Conservation (phyloP, 139 green algal species). For the Penium margaritaceum region DNA sequence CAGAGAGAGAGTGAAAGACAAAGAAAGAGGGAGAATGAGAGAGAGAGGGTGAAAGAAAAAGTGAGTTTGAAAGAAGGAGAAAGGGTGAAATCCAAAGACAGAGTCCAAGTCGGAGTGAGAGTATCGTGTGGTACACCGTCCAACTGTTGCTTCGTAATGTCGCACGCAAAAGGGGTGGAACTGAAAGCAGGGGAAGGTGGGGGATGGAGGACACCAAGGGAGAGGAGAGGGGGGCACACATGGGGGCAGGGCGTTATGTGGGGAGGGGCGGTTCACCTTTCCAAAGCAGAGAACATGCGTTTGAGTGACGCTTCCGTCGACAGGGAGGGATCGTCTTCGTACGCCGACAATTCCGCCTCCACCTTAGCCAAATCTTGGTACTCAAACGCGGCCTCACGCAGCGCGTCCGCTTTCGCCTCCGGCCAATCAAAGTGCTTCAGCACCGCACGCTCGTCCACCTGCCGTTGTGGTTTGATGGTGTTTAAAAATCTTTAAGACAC, state of each 20-base stretch:
- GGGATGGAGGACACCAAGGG: too few relatives aligned
- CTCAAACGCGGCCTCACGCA: slow-evolving; percentile 41
- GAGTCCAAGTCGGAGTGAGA: too few relatives aligned
- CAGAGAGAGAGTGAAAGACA: neutral
- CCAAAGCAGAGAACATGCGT: slow-evolving; percentile 11
- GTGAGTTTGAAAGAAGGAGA: too few relatives aligned
- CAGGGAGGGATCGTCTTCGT: slow-evolving; percentile 11
- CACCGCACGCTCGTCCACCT: slow-evolving; percentile 47
- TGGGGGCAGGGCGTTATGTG: too few relatives aligned
- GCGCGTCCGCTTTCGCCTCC: slow-evolving; percentile 39
- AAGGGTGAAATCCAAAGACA: too few relatives aligned
- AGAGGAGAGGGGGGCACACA: too few relatives aligned
- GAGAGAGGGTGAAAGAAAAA: neutral
- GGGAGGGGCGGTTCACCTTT: slow-evolving; percentile 18
- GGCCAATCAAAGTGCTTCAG: slow-evolving; percentile 51
- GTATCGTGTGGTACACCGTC: too few relatives aligned
- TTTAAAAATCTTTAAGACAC: too few relatives aligned
- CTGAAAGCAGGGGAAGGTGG: too few relatives aligned
- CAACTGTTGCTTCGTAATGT: too few relatives aligned
- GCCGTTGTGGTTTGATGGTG: too few relatives aligned
- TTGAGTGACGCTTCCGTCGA: slow-evolving; percentile 19
- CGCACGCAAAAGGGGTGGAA: too few relatives aligned
- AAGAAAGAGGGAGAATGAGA: neutral
- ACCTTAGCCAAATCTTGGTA: slow-evolving; percentile 33
- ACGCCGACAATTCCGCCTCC: neutral